Evolutionary conservation across 129 eudicot genomes (phyloP), one percentile per base, ranked within the genome.

Genomic region (Silybum marianum): DNA sequence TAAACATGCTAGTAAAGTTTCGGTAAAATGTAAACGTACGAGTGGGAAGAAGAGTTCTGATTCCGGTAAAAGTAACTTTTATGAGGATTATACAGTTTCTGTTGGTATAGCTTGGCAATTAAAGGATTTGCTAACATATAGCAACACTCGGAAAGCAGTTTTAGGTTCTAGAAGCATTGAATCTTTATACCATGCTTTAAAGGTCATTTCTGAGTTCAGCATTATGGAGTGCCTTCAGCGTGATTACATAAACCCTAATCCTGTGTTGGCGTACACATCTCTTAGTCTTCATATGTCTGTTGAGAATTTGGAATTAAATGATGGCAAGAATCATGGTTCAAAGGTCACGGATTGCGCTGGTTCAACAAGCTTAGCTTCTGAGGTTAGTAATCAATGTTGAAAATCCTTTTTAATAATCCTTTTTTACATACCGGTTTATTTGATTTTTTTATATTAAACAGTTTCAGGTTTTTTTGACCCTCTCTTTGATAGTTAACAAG

Each of bases 51-150:
- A 83, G 73, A 24, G 80, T 51, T 78, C 88, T 40, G 80, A 63
- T 32, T 54, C 66, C 10, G 40, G 71, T 80, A 63, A 74, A 72
- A 63, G 74, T 75, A 80, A 73, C 16, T 89, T 96, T 21, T 30
- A 79, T 63, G 88, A 90, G 77, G 94, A 89, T 86, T 96, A 91
- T 73, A 74, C 22, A 32, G 76, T 84, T 81, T 95, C 97, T 38
- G 86, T 73, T 54, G 93, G 92, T 80, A 80, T 93, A 39, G 86
- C 93, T 46, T 96, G 98, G 99, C 99, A 96, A 78, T 79, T 96
- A 69, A 96, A 91, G 89, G 99, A 96, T 81, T 76, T 96, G 66
- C 90, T 96, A 69, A 80, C 83, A n/a, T 69, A 79, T 60, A 92
- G 87, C 19, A 75, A 79, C 73, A 81, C 90, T 10, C 73, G 92